Evolutionary conservation across 257 asterid genomes (phyloP).

Genomic region (Nicotiana tabacum): DNA sequence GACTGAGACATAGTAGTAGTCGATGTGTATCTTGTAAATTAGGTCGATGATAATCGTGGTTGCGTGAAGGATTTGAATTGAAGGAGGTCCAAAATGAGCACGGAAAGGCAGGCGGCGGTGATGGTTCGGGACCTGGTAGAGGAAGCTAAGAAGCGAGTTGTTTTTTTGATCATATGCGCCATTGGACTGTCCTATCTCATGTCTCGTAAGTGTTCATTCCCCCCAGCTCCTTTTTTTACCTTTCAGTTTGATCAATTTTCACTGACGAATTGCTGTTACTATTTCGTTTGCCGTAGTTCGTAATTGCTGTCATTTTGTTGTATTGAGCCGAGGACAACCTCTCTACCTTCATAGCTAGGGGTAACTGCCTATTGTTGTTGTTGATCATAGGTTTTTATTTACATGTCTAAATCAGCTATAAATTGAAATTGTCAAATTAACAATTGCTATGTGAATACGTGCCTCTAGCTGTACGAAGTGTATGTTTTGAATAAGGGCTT

Average conservation of each 20-base stretch:
- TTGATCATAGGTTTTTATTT: no score
- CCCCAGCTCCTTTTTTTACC: no score
- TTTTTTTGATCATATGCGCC: conserved; percentile 31
- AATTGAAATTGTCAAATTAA: background rate
- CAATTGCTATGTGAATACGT: background rate
- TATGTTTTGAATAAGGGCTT: background rate
- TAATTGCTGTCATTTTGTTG: no score
- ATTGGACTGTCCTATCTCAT: conserved; percentile 47
- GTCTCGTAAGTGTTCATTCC: conserved; percentile 30
- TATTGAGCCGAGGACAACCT: no score
- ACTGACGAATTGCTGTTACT: no score
- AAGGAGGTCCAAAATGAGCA: conserved; percentile 30
- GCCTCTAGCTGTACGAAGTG: background rate
- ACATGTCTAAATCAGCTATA: background rate
- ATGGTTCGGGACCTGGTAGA: conserved; percentile 38
- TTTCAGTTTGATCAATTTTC: no score
- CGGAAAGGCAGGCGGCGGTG: conserved; percentile 26
- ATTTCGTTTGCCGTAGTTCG: no score
- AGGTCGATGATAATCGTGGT: background rate
- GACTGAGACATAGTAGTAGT: background rate
- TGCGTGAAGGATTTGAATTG: background rate
- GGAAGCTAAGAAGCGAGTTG: conserved; percentile 44
- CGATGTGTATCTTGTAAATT: background rate
- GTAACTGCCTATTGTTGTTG: no score
- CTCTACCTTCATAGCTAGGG: no score